Conservation (phyloP, 257 asterid genomes). For the Mitragyna speciosa region DNA sequence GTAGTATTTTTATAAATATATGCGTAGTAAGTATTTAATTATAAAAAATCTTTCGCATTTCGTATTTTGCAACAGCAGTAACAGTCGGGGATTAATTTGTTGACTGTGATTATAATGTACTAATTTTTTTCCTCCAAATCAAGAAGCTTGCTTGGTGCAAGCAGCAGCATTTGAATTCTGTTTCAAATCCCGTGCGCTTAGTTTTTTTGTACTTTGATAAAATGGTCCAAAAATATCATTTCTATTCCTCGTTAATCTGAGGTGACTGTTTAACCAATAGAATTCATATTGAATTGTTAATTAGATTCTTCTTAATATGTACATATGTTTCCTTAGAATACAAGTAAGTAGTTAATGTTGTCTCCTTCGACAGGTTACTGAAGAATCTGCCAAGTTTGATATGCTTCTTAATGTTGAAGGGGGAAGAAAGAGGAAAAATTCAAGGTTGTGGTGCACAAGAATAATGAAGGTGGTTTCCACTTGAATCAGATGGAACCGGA, state of each 20-base stretch:
- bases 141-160: too few species aligned
- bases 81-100: too few species aligned
- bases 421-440: constrained; percentile 78
- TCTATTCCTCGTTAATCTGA: neutral
- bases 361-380: constrained; percentile 47
- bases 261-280: neutral
- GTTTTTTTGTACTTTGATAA: too few species aligned
- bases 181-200: too few species aligned
- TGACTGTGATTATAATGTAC: too few species aligned
- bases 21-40: too few species aligned
- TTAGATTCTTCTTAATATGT: neutral
- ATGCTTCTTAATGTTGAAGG: constrained; percentile 77
- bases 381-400: constrained; percentile 61
- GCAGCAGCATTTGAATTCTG: too few species aligned
- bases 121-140: too few species aligned
- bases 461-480: constrained; percentile 59
- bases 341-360: neutral
- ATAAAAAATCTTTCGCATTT: too few species aligned
- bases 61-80: too few species aligned
- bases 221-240: neutral
- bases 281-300: neutral
- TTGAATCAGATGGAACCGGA: constrained; percentile 38
- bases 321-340: neutral
- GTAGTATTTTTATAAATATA: too few species aligned
- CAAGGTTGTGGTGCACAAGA: constrained; percentile 81